A percentile compares a stretch with the other conserved stretches of the same genome.
phyloP scores from a whole-genome alignment of 2,329 filamentous ascomycete species.

The Laburnicola sp. region DNA sequence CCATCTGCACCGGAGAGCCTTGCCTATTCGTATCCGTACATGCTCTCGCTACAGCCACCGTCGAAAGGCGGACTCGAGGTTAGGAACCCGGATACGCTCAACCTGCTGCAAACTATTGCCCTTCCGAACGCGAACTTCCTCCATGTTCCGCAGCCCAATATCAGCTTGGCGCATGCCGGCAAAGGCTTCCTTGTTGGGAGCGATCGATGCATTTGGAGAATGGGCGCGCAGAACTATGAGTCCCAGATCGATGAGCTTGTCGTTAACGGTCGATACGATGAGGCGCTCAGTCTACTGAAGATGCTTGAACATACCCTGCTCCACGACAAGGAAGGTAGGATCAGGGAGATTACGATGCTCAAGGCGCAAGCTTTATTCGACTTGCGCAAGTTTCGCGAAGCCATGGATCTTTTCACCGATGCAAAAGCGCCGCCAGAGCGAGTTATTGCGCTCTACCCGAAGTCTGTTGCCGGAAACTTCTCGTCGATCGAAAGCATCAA shows the following conservation, averaged over 20 bases:
- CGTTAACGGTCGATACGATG: constrained; percentile 74
- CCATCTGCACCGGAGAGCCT: constrained; percentile 82
- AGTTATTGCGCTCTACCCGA: constrained; percentile 83
- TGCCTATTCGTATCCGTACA: constrained; percentile 95
- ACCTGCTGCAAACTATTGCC: constrained; percentile 81
- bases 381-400: constrained; percentile 77
- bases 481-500: constrained; percentile 63
- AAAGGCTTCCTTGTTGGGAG: constrained; percentile 95
- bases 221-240: constrained; percentile 91
- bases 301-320: constrained; percentile 93
- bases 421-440: constrained; percentile 87
- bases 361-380: constrained; percentile 87
- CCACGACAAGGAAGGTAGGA: constrained; percentile 75
- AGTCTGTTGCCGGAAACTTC: constrained; percentile 78
- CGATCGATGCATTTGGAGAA: constrained; percentile 91
- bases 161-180: constrained; percentile 91
- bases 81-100: constrained; percentile 87
- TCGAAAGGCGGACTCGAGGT: constrained; percentile 86
- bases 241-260: constrained; percentile 84
- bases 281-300: constrained; percentile 83
- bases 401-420: constrained; percentile 88
- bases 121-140: constrained; percentile 81
- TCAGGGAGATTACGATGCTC: constrained; percentile 85
- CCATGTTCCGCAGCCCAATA: constrained; percentile 89
- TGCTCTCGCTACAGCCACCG: constrained; percentile 81